Conservation (phyloP, 2,329 filamentous ascomycete genomes). For the Ophioceras dolichostomum region DNA sequence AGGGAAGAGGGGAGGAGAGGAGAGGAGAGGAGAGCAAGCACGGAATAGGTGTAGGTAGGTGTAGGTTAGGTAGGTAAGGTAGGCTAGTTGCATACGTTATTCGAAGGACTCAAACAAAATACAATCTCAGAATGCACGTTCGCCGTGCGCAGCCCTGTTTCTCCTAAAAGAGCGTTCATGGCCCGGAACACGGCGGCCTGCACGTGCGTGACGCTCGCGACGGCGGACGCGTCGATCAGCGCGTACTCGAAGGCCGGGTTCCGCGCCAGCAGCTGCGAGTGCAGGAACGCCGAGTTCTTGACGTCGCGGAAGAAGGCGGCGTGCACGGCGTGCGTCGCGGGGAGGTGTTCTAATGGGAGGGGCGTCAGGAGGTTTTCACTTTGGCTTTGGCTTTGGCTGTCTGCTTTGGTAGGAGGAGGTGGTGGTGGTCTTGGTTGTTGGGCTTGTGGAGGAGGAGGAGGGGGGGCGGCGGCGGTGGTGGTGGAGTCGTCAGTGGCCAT, state of each 20-base stretch:
- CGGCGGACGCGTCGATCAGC: slow-evolving; percentile 74
- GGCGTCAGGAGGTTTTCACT: slow-evolving; percentile 51
- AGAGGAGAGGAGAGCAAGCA: too few species aligned
- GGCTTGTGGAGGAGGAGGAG: neutral
- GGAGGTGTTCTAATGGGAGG: slow-evolving; percentile 64
- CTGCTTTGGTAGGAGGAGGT: too few species aligned
- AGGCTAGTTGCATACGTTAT: too few species aligned
- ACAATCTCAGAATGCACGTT: slow-evolving; percentile 89
- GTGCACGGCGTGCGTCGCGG: slow-evolving; percentile 54
- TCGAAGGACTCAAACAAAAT: slow-evolving; percentile 65
- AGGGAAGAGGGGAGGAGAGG: too few species aligned
- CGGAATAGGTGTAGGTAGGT: too few species aligned
- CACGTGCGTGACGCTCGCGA: slow-evolving; percentile 61
- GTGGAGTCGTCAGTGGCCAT: neutral
- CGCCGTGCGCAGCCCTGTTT: slow-evolving; percentile 54
- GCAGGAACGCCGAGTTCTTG: slow-evolving; percentile 64
- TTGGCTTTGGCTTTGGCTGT: too few species aligned
- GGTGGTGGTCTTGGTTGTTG: slow-evolving; percentile 1
- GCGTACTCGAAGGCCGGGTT: slow-evolving; percentile 87
- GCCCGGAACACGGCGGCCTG: slow-evolving; percentile 68
- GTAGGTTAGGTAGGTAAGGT: slow-evolving; percentile 9
- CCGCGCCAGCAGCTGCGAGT: slow-evolving; percentile 71
- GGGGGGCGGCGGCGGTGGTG: too few species aligned
- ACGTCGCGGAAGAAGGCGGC: slow-evolving; percentile 66
- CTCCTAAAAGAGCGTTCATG: slow-evolving; percentile 51